Base-by-base conservation (phyloP, 306 rosid species). In the Clitoria ternatea region DNA sequence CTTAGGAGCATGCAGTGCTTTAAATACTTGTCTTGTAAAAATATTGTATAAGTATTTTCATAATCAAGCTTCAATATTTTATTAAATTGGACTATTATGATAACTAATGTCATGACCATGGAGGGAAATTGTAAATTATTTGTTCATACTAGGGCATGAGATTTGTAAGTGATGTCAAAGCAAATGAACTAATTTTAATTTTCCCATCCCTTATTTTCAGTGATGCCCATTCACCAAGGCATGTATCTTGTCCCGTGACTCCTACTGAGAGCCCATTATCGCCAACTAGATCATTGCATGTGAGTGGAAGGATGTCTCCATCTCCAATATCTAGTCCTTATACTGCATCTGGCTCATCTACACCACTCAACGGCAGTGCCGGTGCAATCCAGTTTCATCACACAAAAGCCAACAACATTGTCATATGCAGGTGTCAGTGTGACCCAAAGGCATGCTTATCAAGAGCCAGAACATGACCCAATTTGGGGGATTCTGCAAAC, bases 241-340 rank as follows among this genome's bases (percentile, higher is more conserved):
- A 84, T 70, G 73, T 85, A 15, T 90, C 96, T 32, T 77, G 85
- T 63, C 85, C 90, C 0, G 86, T 90, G 62, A 87, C 96, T 5
- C 90, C 96, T 36, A 44, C 74, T 2, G 84, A 86, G 75, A 84
- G 87, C 82, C 88, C 78, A 67, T 84, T 74, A 64, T 69, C 84
- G 74, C 79, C 82, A 72, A 68, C 87, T 22, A 83, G 89, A 61
- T 84, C 86, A 14, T 73, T 83, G 24, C 83, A 80, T 78, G 63
- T 70, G 44, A 85, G 79, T 79, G 93, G 86, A 71, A 82, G 87
- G 69, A 81, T 79, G 87, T 84, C 91, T 33, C 84, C 94, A 36
- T 87, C 93, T 59, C 96, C 90, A 12, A 86, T 90, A 78, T 86
- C 89, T 54, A 90, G 88, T 73, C 94, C 96, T 11, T 85, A 69